Evolutionary conservation across 495 filamentous ascomycete species (phyloP), one percentile per base, ranked within the genome.

Genomic region (Talaromyces thailandensis): DNA sequence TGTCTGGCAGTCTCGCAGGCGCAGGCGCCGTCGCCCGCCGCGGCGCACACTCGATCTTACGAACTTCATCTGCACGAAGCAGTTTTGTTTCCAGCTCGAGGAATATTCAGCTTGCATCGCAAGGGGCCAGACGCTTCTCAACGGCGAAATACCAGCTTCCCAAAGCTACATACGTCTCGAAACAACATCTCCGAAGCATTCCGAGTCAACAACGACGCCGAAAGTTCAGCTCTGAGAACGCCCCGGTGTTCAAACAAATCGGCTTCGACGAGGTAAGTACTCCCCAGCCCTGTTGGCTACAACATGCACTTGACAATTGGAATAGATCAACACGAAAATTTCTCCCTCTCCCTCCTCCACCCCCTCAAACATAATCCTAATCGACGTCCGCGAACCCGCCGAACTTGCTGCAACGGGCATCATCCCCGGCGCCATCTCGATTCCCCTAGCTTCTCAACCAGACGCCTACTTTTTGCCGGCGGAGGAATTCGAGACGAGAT

Each of bases 341-440:
- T 71, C 72, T n/a, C 9, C 51, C 35, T 59, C 66, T 8, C 58
- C 64, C 29, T 66, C 68, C 35, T 69, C 67, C 52, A 66, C 65
- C 1, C 63, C 65, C 37, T 71, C 64, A 9, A 65, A 67, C 50
- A 62, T 72, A 28, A 74, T 78, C 66, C 70, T 81, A 24, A 69
- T 81, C 65, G 92, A 98, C 78, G 84, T 90, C 66, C 93, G 94
- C 73, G 93, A 97, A 75, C 91, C 93, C 51, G 66, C 75, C 65
- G 94, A 98, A 74, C 83, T 92, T 35, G 58, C 63, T 32, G 64
- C 73, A 4, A 85, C 85, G 0, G 92, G 92, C 37, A 80, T 81
- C 24, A 96, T 98, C 72, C 93, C 94, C 1, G 79, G 80, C 24
- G 88, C 91, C 0, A 70, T 90, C 58, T 90, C 87, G 77, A 83